Evolutionary conservation across 306 rosid genomes (phyloP), one percentile per base, ranked within the genome.

Genomic region (Fragaria nilgerrensis): DNA sequence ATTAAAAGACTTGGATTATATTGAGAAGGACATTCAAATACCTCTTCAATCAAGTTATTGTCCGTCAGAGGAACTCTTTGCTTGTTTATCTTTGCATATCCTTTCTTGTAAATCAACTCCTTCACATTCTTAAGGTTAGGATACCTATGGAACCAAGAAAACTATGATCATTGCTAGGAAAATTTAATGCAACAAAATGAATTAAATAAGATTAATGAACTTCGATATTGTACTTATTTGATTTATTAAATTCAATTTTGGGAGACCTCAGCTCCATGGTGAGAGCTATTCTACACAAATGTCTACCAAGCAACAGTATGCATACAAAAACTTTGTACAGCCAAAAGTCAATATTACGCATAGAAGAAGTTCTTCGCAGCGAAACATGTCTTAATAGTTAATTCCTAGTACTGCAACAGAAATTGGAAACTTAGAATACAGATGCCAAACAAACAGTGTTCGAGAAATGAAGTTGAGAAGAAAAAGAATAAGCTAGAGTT

Each of bases 11-110:
- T n/a, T 50, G 14, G 9, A 43, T 5, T 15, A n/a, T n/a, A 67
- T 41, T 65, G 55, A 74, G 68, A 0, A 78, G 70, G 44, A 69
- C 25, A 39, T 44, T 56, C 36, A 17, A 49, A 64, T 83, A 89
- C 98, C 98, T 90, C 91, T 83, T 94, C 96, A 25, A 92, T 88
- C 49, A 88, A 69, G 81, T 85, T 92, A 76, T 94, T 94, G 78
- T 94, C 98, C 0, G 97, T 94, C 84, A 94, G 83, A 34, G 97
- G 98, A 82, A 92, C 98, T 83, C 82, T 89, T 75, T 84, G 86
- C 77, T 82, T 82, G 72, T 85, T 90, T 39, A 92, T 70, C 69
- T 75, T 90, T 3, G 89, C 90, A 53, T 45, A 69, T 23, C 93
- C 98, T 80, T 91, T 94, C 85, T 94, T 94, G 89, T 71, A 83